These are phyloP conservation scores for Dovyalis caffra DNA, from an alignment of 345 rosid genomes.

Conservation along the genomic window DNA sequence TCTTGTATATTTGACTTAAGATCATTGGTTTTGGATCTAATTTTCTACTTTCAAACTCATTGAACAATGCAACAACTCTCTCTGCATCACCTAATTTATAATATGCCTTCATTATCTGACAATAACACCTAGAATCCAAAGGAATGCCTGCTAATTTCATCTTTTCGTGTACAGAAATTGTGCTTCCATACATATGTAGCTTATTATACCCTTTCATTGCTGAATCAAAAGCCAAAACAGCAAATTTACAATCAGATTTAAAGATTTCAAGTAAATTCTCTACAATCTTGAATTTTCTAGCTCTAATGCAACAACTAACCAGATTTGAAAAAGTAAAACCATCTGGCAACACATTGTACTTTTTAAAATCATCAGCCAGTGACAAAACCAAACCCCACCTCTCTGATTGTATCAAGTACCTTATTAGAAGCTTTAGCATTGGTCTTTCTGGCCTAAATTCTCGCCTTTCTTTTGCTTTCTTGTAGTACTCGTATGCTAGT, in stretches of 20 bases:
- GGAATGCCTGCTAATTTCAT: conserved; percentile 44
- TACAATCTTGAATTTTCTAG: conserved; percentile 52
- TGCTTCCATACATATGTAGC: conserved; percentile 74
- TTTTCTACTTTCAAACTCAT: conserved; percentile 47
- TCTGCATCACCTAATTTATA: conserved; percentile 42
- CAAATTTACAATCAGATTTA: conserved; percentile 33
- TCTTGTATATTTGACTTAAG: conserved; percentile 36
- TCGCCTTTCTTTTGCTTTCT: conserved; percentile 53
- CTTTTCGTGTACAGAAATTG: conserved; percentile 45
- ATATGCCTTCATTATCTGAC: conserved; percentile 66
- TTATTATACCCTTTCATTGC: conserved; percentile 80
- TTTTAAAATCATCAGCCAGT: conserved; percentile 53
- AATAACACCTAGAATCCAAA: conserved; percentile 54
- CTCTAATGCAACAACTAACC: conserved; percentile 49
- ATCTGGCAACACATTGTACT: conserved; percentile 56
- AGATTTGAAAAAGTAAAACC: conserved; percentile 50
- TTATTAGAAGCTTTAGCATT: conserved; percentile 49
- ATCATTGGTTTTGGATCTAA: conserved; percentile 31
- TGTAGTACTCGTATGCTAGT: conserved; percentile 50
- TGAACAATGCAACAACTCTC: conserved; percentile 55
- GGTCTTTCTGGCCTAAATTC: conserved; percentile 48
- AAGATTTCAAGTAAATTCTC: conserved; percentile 50
- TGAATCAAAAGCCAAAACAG: conserved; percentile 50
- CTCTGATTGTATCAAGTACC: conserved; percentile 52
- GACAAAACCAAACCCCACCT: conserved; percentile 58